phyloP scores from a whole-genome alignment of 2,329 filamentous ascomycete species.

The Phialophora tarda region DNA sequence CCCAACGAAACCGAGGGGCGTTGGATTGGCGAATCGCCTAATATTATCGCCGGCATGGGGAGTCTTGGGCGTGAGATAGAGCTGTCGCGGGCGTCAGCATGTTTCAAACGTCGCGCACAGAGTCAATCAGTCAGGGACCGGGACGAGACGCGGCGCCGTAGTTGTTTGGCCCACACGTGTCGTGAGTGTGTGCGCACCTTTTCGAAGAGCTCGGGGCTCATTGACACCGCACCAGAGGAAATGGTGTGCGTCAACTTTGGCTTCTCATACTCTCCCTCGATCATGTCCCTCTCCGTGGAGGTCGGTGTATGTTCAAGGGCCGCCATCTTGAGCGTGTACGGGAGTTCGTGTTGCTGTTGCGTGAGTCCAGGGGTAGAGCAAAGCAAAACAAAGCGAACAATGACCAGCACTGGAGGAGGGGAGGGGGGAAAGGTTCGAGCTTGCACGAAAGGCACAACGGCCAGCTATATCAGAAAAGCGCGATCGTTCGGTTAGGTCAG shows the following conservation, averaged over 20 bases:
- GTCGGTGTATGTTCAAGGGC: constrained; percentile 20
- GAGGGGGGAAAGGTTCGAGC: background rate
- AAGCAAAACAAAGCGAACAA: background rate
- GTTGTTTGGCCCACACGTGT: background rate
- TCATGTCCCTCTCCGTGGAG: constrained; percentile 28
- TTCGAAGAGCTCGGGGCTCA: constrained; percentile 37
- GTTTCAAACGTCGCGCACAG: background rate
- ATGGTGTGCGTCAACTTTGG: constrained; percentile 29
- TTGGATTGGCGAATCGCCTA: constrained; percentile 38
- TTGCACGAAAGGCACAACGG: constrained; percentile 5
- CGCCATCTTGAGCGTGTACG: constrained; percentile 26
- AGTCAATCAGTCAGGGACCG: background rate
- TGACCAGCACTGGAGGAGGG: background rate
- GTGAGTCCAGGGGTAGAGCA: background rate
- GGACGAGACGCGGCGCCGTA: background rate
- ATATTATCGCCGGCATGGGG: constrained; percentile 37
- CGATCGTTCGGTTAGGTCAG: constrained; percentile 2
- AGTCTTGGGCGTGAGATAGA: constrained; percentile 38
- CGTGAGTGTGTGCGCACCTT: constrained; percentile 24
- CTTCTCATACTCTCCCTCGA: constrained; percentile 28
- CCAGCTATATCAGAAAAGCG: constrained; percentile 13
- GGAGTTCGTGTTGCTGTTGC: background rate
- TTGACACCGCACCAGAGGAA: constrained; percentile 35
- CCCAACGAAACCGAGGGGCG: constrained; percentile 38
- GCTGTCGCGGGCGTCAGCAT: constrained; percentile 19